phyloP scores from a whole-genome alignment of 2,329 filamentous ascomycete species.

The Venturia nashicola region DNA sequence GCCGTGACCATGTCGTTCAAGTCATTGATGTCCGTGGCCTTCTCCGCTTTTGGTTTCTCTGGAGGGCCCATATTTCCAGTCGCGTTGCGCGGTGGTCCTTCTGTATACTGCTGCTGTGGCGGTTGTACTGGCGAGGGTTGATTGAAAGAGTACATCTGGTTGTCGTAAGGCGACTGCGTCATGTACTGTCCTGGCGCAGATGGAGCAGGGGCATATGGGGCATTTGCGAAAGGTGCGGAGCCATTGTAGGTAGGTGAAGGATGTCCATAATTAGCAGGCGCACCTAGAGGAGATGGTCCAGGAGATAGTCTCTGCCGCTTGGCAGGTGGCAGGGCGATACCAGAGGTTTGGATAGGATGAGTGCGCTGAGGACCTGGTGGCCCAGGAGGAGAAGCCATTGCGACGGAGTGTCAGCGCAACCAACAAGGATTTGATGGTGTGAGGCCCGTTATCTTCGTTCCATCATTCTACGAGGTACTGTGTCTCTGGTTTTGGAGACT shows the following conservation, averaged over 20 bases:
- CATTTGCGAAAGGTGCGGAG: constrained; percentile 14
- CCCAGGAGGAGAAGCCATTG: not conserved
- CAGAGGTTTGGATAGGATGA: not conserved
- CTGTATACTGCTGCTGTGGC: constrained; percentile 1
- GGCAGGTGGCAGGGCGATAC: constrained; percentile 4
- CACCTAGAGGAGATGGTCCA: constrained; percentile 5
- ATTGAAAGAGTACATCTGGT: constrained; percentile 34
- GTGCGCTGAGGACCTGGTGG: not conserved
- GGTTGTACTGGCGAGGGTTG: constrained; percentile 33
- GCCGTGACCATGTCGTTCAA: constrained; percentile 73
- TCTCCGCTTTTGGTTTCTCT: constrained; percentile 33
- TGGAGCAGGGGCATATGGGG: constrained; percentile 6
- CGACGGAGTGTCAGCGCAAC: not conserved
- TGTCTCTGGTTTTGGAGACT: not conserved
- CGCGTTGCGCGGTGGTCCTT: not conserved
- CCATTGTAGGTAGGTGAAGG: constrained; percentile 12
- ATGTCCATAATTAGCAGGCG: constrained; percentile 2
- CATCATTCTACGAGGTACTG: not conserved
- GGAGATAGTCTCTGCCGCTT: constrained; percentile 7
- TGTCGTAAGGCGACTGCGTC: constrained; percentile 12
- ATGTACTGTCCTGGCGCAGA: constrained; percentile 1
- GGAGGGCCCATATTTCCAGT: constrained; percentile 46
- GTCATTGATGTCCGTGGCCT: constrained; percentile 53
- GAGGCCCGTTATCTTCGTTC: not conserved
- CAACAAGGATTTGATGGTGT: not conserved